Conservation (phyloP, 768 basidiomycete species). For the Porphyrellus cyaneotinctus region DNA sequence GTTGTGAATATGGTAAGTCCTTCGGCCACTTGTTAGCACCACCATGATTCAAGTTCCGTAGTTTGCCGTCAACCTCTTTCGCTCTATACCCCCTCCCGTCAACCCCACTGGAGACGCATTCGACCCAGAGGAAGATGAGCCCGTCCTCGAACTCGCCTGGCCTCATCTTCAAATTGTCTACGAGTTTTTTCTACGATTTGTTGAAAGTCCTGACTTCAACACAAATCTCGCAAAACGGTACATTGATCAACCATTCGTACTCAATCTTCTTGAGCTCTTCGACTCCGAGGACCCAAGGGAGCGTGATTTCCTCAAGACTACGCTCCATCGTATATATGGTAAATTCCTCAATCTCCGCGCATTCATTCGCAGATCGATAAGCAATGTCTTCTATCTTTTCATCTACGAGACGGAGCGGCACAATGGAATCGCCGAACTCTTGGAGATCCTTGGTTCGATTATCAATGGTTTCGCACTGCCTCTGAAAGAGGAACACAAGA, state of each 20-base stretch:
- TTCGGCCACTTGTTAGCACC: neutral
- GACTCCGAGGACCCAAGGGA: constrained; percentile 99
- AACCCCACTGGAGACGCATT: constrained; percentile 98
- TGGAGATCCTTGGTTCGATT: constrained; percentile 98
- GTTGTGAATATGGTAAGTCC: constrained; percentile 90
- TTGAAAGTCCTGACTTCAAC: constrained; percentile 97
- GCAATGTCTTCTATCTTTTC: constrained; percentile 99
- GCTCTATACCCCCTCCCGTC: constrained; percentile 98
- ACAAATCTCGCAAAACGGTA: constrained; percentile 96
- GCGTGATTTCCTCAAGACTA: constrained; percentile 99
- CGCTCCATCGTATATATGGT: constrained; percentile 97
- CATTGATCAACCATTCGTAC: constrained; percentile 93
- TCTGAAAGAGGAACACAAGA: constrained; percentile 99
- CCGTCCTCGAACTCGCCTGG: constrained; percentile 98
- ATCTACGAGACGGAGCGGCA: constrained; percentile 98
- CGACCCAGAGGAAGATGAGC: constrained; percentile 99
- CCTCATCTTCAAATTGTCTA: constrained; percentile 99
- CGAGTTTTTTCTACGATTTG: constrained; percentile 98
- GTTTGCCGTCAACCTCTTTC: constrained; percentile 98
- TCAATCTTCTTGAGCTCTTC: constrained; percentile 95
- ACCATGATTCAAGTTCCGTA: constrained; percentile 31
- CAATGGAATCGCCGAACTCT: constrained; percentile 96
- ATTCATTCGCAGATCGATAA: constrained; percentile 98
- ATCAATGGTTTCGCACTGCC: constrained; percentile 99
- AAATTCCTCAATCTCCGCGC: constrained; percentile 99